Base-by-base conservation (phyloP, 441 rosid genomes). In the Aquilaria agallochum region DNA sequence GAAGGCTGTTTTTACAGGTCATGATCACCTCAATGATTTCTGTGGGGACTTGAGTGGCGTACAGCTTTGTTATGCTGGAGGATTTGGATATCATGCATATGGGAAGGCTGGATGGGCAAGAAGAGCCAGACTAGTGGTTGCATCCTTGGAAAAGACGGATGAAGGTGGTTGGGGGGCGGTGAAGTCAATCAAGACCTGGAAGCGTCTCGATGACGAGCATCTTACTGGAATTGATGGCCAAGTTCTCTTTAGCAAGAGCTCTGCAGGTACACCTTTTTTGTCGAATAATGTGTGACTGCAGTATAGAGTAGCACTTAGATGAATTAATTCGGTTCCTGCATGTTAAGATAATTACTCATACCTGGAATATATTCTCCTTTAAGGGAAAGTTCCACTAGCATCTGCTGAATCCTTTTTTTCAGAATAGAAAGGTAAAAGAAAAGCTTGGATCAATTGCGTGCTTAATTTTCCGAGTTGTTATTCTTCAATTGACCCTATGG, bases 71-170 rank as follows among this genome's bases (percentile, higher is more conserved):
- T 90, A 90, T 46, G 95, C 82, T 32, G 97, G 95, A 54, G 97
- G 90, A n/a, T 86, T 86, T 64, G 97, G 96, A 71, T 89, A 87
- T 78, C 95, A 85, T 78, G 97, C 92, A n/a, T 92, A 92, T 52
- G 96, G 92, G 52, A 80, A 81, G 76, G 89, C 85, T 31, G 95
- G 95, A 8, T 89, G 95, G 95, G 66, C 82, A 8, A 82, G 96
- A 77, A 83, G 97, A 68, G 86, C 83, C 0, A 79, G 97, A 65
- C 76, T 88, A 1, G 85, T 91, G 60, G 74, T 78, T 20, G 92
- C 81, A 48, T 78, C 87, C 50, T 68, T 92, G 80, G 92, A 82
- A 76, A 85, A 81, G 75, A 72, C 71, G 13, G 69, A 57, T 61
- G 54, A 63, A 45, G 89, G 82, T 63, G 66, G 65, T 9, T 86